These are phyloP conservation scores for Multifurca ochricompacta DNA, from an alignment of 768 basidiomycete genomes.

Conservation along the genomic window DNA sequence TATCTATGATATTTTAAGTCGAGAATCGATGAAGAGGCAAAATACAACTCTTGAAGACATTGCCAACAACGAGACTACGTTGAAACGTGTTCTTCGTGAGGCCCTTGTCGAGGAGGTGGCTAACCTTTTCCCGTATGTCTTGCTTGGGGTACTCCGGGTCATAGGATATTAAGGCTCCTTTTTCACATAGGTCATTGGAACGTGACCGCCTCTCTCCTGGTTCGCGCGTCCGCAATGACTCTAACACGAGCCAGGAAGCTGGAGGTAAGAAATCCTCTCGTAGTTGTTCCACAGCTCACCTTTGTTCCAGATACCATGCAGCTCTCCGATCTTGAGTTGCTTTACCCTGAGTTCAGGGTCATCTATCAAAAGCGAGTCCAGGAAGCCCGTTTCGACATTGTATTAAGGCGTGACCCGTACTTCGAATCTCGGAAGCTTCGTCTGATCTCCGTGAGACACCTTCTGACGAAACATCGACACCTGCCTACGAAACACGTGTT, in stretches of 20 bases:
- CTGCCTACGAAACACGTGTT: neutral
- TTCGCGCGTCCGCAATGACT: neutral
- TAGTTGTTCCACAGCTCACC: neutral
- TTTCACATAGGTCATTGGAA: neutral
- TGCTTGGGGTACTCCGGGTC: too few relatives aligned
- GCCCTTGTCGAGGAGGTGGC: neutral
- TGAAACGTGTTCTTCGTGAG: neutral
- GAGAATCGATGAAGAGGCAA: neutral
- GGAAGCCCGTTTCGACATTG: neutral
- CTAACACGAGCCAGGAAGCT: neutral
- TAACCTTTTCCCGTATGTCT: neutral
- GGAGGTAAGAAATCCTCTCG: neutral
- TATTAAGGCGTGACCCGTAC: neutral
- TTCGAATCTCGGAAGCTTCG: neutral
- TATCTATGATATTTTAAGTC: neutral
- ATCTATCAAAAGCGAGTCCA: neutral
- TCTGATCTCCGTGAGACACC: neutral
- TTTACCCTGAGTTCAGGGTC: neutral
- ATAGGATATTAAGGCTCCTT: neutral
- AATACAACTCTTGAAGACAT: neutral
- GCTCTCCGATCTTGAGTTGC: neutral
- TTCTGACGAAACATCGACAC: neutral
- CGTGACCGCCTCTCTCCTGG: neutral
- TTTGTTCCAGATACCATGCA: neutral
- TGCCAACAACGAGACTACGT: rapidly evolving